Evolutionary conservation across 2,329 filamentous ascomycete genomes (phyloP).

Genomic region (Zasmidium angulare): DNA sequence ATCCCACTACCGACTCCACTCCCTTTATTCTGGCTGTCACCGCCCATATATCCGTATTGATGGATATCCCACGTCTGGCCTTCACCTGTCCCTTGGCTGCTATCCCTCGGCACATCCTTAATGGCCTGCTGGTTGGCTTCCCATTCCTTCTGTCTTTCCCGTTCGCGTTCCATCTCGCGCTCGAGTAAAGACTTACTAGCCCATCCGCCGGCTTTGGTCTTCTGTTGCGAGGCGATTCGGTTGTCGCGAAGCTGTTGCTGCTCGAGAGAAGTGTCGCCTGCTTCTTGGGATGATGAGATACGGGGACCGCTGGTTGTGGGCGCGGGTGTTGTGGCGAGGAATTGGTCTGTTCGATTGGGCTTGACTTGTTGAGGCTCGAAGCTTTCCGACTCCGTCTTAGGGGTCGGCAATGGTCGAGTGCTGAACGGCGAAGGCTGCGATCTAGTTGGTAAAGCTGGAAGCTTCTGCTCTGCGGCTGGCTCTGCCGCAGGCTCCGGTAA

Average conservation of each 20-base stretch:
- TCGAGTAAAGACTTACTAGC: constrained; percentile 71
- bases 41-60: constrained; percentile 74
- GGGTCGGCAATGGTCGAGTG: constrained; percentile 29
- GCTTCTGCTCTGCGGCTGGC: constrained; percentile 11
- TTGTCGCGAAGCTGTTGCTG: constrained; percentile 63
- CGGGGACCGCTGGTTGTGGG: constrained; percentile 45
- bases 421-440: constrained; percentile 43
- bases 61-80: constrained; percentile 73
- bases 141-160: constrained; percentile 76
- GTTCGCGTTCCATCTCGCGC: constrained; percentile 77
- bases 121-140: constrained; percentile 70
- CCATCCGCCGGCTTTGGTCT: constrained; percentile 63
- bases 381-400: constrained; percentile 19
- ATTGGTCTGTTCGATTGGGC: constrained; percentile 57
- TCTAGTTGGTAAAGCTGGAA: constrained; percentile 43
- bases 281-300: constrained; percentile 50
- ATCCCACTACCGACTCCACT: constrained; percentile 62
- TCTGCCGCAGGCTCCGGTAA: constrained; percentile 23
- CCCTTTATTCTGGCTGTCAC: constrained; percentile 68
- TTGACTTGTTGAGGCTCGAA: constrained; percentile 25
- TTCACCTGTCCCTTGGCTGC: constrained; percentile 63
- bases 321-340: constrained; percentile 56
- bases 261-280: constrained; percentile 33
- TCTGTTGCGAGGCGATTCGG: constrained; percentile 57
- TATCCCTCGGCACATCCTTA: constrained; percentile 54